Evolutionary conservation across 495 filamentous ascomycete species (phyloP), one percentile per base, ranked within the genome.

Genomic region (Aspergillus sclerotiicarbonarius): DNA sequence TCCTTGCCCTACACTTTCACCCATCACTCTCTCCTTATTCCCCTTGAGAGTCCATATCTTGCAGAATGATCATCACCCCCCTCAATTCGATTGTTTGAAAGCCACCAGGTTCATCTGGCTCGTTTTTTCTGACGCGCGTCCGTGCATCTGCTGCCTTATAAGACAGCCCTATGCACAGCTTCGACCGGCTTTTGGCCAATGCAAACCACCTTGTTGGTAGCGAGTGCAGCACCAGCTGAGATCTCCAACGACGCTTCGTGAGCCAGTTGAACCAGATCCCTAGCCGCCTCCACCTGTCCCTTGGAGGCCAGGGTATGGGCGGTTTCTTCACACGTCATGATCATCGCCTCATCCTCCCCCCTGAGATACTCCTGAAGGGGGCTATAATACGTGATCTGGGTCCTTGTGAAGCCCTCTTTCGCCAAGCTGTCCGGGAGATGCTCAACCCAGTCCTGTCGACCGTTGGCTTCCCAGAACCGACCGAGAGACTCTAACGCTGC

Each of bases 361-460:
- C 54, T 57, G 30, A 30, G 18, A 19, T 63, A 29, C 10, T 62
- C 63, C 12, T 25, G 48, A 5, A 46, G 44, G 7, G 59, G 56
- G 1, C 29, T 39, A 44, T 66, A 60, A 32, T 60, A 33, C 5
- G 47, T 25, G 16, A 60, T 19, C 31, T 53, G 30, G 8, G 60
- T 33, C 19, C 52, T n/a, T 15, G 55, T 51, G 19, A 60, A 63
- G 2, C 60, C 57, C 6, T 30, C 21, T 5, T 47, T 32, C 47
- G 16, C 46, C 6, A 63, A 32, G 6, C 37, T 31, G 5, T 49
- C 1, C 13, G 60, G 63, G 2, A 66, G 56, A 1, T 60, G 56
- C 32, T 60, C 8, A 0, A 60, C 32, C 63, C 63, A 66, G 53
- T 63, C 57, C 25, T 60, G 51, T 3, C 63, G 60, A 5, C 63